Conservation (phyloP, 495 filamentous ascomycete genomes). For the Aspergillus sclerotioniger region DNA sequence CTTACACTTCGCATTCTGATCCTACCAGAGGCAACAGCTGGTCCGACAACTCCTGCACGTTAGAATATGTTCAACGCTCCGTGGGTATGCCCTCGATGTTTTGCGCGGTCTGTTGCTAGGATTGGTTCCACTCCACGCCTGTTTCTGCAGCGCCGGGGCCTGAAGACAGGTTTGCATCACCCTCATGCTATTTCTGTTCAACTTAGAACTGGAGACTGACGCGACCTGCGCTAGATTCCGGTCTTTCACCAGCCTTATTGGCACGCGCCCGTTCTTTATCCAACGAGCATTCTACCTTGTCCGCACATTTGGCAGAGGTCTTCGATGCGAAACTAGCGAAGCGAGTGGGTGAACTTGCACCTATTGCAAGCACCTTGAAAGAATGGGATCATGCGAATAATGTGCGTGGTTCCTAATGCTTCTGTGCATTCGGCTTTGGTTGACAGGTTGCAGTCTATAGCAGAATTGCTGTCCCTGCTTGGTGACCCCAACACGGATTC, state of each 20-base stretch:
- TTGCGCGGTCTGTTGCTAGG: slow-evolving; percentile 26
- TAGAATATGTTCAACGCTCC: slow-evolving; percentile 30
- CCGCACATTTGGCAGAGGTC: slow-evolving; percentile 51
- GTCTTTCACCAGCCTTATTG: slow-evolving; percentile 60
- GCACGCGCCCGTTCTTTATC: slow-evolving; percentile 62
- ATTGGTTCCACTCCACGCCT: slow-evolving; percentile 6
- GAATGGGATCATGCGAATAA: slow-evolving; percentile 56
- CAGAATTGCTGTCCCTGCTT: slow-evolving; percentile 58
- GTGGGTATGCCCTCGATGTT: slow-evolving; percentile 35
- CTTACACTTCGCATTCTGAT: not conserved
- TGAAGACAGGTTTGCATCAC: slow-evolving; percentile 31
- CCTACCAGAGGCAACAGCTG: not conserved
- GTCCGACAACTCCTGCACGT: not conserved
- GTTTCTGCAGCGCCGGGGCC: slow-evolving; percentile 24
- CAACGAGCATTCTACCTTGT: slow-evolving; percentile 64
- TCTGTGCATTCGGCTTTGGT: not conserved
- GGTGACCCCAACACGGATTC: slow-evolving; percentile 58
- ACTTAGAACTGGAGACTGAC: not conserved
- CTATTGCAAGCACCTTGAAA: slow-evolving; percentile 64
- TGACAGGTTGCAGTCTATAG: slow-evolving; percentile 46
- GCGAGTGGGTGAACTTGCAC: slow-evolving; percentile 70
- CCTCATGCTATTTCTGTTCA: slow-evolving; percentile 7
- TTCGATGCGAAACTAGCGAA: slow-evolving; percentile 76
- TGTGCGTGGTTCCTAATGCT: slow-evolving; percentile 20
- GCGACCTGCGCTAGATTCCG: slow-evolving; percentile 34